These are phyloP conservation scores for Picea glauca DNA, from an alignment of 75 land plant species.

Conservation along the genomic window DNA sequence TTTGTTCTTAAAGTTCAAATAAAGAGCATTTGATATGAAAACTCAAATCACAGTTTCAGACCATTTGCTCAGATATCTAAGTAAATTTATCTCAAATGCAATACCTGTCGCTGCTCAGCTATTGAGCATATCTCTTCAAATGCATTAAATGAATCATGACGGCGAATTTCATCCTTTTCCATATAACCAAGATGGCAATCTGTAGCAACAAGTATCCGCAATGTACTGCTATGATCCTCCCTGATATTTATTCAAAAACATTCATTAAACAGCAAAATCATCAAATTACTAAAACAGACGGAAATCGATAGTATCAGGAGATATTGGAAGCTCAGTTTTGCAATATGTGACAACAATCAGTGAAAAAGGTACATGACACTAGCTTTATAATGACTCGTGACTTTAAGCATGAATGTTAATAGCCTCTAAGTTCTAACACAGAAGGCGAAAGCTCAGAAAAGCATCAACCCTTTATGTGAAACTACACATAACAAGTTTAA, in stretches of 20 bases:
- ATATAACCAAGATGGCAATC: slow-evolving; percentile 97
- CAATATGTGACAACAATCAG: background rate
- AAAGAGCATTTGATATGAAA: too few species aligned
- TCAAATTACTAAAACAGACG: background rate
- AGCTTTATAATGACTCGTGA: background rate
- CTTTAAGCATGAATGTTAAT: background rate
- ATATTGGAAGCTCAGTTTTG: background rate
- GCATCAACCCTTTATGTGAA: background rate
- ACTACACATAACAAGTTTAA: background rate
- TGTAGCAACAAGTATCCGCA: slow-evolving; percentile 87
- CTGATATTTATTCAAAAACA: slow-evolving; percentile 23
- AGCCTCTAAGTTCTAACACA: background rate
- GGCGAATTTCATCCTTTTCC: slow-evolving; percentile 95
- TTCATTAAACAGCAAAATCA: slow-evolving; percentile 4
- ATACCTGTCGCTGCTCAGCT: slow-evolving; percentile 87
- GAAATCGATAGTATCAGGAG: background rate
- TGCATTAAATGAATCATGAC: slow-evolving; percentile 88
- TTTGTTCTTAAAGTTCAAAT: too few species aligned
- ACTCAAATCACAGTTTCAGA: too few species aligned
- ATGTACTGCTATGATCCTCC: slow-evolving; percentile 53
- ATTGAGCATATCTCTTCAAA: slow-evolving; percentile 98
- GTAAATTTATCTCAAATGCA: background rate
- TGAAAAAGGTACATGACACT: background rate
- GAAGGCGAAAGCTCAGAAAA: background rate
- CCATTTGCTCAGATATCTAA: too few species aligned